Evolutionary conservation across 192 early-diverging fungal species (phyloP), one percentile per base, ranked within the genome.

Genomic region (Gryganskiella cystojenkinii): DNA sequence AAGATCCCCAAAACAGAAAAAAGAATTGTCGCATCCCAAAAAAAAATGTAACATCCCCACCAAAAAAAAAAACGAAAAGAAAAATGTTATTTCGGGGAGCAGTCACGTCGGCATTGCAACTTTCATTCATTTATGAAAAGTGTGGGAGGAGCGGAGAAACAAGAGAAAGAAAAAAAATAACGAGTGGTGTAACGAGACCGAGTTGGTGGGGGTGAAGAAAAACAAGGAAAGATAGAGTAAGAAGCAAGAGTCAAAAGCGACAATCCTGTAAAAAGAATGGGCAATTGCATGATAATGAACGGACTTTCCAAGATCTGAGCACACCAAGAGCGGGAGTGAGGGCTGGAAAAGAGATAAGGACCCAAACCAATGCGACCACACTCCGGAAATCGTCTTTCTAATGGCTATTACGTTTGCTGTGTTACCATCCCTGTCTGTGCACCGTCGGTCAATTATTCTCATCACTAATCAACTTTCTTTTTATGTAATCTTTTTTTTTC

Each of bases 361-460:
- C 27, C 7, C 30, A n/a, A n/a, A n/a, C n/a, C n/a, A 40, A 40
- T 40, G 37, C 37, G 37, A 13, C 37, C 37, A 5, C 13, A 9
- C 37, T 40, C 37, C 37, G 37, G 37, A 40, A 40, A 40, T 40
- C 37, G 37, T 40, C 37, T 40, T 40, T 5, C 37, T 40, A 40
- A 40, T 40, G 37, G 7, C 13, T 40, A 40, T 40, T 40, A 13
- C 37, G 5, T 9, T 15, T 31, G 9, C n/a, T 14, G 0, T 58
- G 44, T 31, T 60, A 31, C 10, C 22, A 28, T n/a, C 53, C 31
- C 45, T 80, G 60, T 50, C 3, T 27, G 25, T 20, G 49, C 49
- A 24, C 4, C 20, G 49, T 11, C 49, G 49, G 9, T 50, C 49
- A 50, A 22, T 24, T 9, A 22, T 19, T 9, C 63, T 47, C n/a